Base-by-base conservation (phyloP, 306 rosid genomes). In the Lathyrus oleraceus region DNA sequence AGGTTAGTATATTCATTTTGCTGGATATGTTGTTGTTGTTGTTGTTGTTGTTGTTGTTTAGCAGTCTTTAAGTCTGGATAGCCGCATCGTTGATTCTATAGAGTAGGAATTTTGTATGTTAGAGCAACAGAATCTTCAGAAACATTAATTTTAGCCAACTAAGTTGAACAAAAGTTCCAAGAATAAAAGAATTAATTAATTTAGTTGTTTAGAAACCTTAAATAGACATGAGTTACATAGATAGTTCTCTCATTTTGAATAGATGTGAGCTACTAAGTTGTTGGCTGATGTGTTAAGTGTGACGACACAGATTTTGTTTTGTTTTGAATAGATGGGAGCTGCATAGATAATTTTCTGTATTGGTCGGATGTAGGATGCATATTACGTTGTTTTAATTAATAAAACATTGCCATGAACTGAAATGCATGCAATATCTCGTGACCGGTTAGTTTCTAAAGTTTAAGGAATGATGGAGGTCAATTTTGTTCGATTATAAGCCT, bases 1-100 rank as follows among this genome's bases (percentile, higher is more conserved):
- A 90, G 98, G 98, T 35, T 35, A 1, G 39, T 94, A 87, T 73
- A 20, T 70, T 40, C 39, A 38, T 70, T 39, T 79, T 20, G 42
- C 16, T 51, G 13, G 48, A 35, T 21, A 8, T 25, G 21, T 66
- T 49, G 9, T 39, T 3, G 28, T 51, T 49, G 12, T 44, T 19
- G 28, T 51, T 49, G 12, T 44, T 25, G 21, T 66, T 49, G 9
- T 39, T 3, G 28, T 51, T 49, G 12, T 44, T 19, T 43, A 51
- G 25, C 69, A 38, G 39, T 43, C 10, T 66, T 65, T 67, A 44
- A 56, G 54, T 48, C 13, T 57, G 49, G 19, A 20, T 71, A 12
- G 47, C 12, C 5, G 49, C 16, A 5, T 51, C 48, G 5, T 45
- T 61, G 30, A 52, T 42, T 48, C 59, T 43, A 3, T 17, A 11